Conservation (phyloP, 1,284 basidiomycete genomes). For the Coniferiporia sulphurascens region DNA sequence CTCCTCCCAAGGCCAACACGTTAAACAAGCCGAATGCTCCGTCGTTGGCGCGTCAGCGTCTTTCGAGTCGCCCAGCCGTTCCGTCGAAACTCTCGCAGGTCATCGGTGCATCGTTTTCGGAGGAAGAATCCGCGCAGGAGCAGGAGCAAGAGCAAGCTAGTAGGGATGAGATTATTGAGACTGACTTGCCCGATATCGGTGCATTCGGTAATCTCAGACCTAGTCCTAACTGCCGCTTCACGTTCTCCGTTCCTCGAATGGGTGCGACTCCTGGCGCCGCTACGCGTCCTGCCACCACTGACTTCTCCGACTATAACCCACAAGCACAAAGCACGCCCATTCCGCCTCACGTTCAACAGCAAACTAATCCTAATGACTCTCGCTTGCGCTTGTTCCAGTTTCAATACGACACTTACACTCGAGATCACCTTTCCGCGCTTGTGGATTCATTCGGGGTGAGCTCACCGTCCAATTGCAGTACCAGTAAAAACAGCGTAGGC, state of each 20-base stretch:
- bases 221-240: conserved; percentile 58
- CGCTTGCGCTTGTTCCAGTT: conserved; percentile 85
- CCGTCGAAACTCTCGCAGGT: conserved; percentile 25
- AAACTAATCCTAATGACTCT: conserved; percentile 49
- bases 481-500: conserved; percentile 31
- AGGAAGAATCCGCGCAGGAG: conserved; percentile 3
- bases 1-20: conserved; percentile 43
- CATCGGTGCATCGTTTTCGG: conserved; percentile 20
- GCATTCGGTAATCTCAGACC: conserved; percentile 29
- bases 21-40: conserved; percentile 29
- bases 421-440: conserved; percentile 86
- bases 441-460: conserved; percentile 85
- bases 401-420: conserved; percentile 90
- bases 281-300: conserved; percentile 15
- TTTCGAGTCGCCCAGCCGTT: conserved; percentile 7
- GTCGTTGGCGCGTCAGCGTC: conserved; percentile 17
- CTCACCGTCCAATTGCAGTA: conserved; percentile 54
- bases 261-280: conserved; percentile 28
- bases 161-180: conserved; percentile 28
- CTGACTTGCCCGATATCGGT: conserved; percentile 29
- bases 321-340: conserved; percentile 53
- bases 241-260: conserved; percentile 58
- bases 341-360: conserved; percentile 27
- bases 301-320: conserved; percentile 3
- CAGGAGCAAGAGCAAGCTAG: conserved; percentile 2